Evolutionary conservation across 768 basidiomycete species (phyloP).

Genomic region (Mycena kentingensis): DNA sequence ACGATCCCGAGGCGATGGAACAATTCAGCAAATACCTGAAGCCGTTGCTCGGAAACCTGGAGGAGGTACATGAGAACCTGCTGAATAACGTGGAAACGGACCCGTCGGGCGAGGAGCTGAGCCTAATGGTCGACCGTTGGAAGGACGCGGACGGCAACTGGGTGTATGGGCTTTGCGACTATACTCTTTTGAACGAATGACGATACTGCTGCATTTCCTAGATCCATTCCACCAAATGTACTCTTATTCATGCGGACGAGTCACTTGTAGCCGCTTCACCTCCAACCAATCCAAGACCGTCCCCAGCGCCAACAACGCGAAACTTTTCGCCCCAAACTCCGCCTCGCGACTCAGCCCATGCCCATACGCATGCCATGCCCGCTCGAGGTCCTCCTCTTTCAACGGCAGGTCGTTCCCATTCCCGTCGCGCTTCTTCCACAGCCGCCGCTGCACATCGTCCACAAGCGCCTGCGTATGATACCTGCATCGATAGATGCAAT

Average conservation of each 20-base stretch:
- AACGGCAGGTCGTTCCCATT: conserved; percentile 28
- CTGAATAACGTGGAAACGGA: not conserved
- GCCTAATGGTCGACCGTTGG: conserved; percentile 14
- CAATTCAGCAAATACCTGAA: conserved; percentile 43
- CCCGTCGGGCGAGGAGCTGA: conserved; percentile 6
- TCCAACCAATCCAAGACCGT: conserved; percentile 62
- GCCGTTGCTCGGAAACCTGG: conserved; percentile 51
- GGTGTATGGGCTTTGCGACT: conserved; percentile 4
- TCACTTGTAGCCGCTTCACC: conserved; percentile 26
- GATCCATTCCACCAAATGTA: not conserved
- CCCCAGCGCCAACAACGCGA: conserved; percentile 65
- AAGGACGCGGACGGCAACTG: not conserved
- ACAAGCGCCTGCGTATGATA: conserved; percentile 57
- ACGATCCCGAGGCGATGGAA: conserved; percentile 39
- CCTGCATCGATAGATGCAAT: conserved; percentile 63
- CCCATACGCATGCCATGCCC: conserved; percentile 69
- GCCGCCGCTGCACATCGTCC: conserved; percentile 45
- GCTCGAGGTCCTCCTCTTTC: conserved; percentile 44
- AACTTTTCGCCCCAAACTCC: conserved; percentile 61
- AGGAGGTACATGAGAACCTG: conserved; percentile 38
- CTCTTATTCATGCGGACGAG: not conserved
- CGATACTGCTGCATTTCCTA: not conserved
- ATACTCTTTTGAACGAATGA: not conserved
- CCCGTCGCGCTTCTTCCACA: conserved; percentile 30
- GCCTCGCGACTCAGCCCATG: conserved; percentile 45